These are phyloP conservation scores for Tricholoma sp. DNA, from an alignment of 768 basidiomycete species.

Conservation along the genomic window DNA sequence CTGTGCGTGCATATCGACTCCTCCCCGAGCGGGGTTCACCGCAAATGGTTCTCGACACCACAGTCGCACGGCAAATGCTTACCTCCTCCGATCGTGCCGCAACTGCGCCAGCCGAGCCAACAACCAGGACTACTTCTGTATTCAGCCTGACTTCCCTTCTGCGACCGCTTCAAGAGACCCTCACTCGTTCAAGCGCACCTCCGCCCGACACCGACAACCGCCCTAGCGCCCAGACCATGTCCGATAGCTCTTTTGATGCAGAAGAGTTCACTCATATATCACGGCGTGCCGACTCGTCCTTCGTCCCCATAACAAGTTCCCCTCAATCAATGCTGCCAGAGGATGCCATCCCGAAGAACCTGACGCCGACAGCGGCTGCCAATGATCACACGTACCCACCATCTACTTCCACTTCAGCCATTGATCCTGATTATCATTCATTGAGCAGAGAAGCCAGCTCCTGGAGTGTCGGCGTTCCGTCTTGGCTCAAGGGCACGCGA, in stretches of 20 bases:
- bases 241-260: slow-evolving; percentile 29
- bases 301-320: slow-evolving; percentile 56
- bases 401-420: slow-evolving; percentile 47
- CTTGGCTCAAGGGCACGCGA: slow-evolving; percentile 58
- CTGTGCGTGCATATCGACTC: slow-evolving; percentile 54
- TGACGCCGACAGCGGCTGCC: slow-evolving; percentile 20
- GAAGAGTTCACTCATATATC: slow-evolving; percentile 75
- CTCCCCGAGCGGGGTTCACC: slow-evolving; percentile 27
- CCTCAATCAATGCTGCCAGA: slow-evolving; percentile 18
- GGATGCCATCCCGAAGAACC: slow-evolving; percentile 7
- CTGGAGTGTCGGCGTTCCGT: slow-evolving; percentile 68
- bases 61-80: slow-evolving; percentile 34
- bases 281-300: slow-evolving; percentile 49
- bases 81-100: slow-evolving; percentile 35
- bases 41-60: slow-evolving; percentile 55
- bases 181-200: slow-evolving; percentile 20
- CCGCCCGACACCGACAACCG: slow-evolving; percentile 26
- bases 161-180: slow-evolving; percentile 60
- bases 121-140: slow-evolving; percentile 33
- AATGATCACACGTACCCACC: slow-evolving; percentile 78
- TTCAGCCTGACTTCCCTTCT: slow-evolving; percentile 66
- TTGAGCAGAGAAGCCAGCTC: slow-evolving; percentile 45
- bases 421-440: slow-evolving; percentile 42
- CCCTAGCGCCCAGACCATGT: slow-evolving; percentile 14
- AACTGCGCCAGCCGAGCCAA: slow-evolving; percentile 30